Evolutionary conservation across 106 monocot species (phyloP), one percentile per base, ranked within the genome.

Genomic region (Chionographis japonica): DNA sequence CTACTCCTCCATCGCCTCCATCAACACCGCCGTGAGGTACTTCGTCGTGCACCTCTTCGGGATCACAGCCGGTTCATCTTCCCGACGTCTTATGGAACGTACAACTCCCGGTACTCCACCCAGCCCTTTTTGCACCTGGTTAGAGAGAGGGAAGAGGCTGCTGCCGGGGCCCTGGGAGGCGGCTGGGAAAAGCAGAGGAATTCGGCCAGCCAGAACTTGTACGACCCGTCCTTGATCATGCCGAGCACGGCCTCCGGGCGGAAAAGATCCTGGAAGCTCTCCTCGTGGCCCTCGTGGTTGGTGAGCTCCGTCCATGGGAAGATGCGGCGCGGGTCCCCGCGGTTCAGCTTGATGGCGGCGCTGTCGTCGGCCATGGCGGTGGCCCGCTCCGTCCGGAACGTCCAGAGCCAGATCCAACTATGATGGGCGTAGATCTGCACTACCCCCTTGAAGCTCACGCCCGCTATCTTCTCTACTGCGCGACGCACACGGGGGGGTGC

Each of bases 81-180:
- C 19, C 86, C 86, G 7, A 86, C 86, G 53, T 86, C 86, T 86
- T 86, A 17, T 67, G 65, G 60, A 86, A n/a, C n/a, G n/a, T n/a
- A 86, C 18, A 86, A 19, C 50, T 86, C 79, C 4, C 37, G 38
- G 16, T 13, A 19, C 11, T 15, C 53, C 10, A 60, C 40, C 4
- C 13, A 56, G 9, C 6, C 36, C 43, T 8, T 8, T 2, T n/a
- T n/a, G n/a, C n/a, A n/a, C n/a, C n/a, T n/a, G n/a, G n/a, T n/a
- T n/a, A n/a, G n/a, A n/a, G n/a, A n/a, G n/a, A 52, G 14, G 4
- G 38, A 0, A 10, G 40, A 54, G n/a, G n/a, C n/a, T n/a, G n/a
- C n/a, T n/a, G n/a, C n/a, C n/a, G n/a, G n/a, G n/a, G n/a, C n/a
- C n/a, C 62, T 5, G 17, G 37, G 53, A 2, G 38, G 16, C 10